Evolutionary conservation across 2,329 filamentous ascomycete species (phyloP).

Genomic region (Hymenoscyphus fraxineus): DNA sequence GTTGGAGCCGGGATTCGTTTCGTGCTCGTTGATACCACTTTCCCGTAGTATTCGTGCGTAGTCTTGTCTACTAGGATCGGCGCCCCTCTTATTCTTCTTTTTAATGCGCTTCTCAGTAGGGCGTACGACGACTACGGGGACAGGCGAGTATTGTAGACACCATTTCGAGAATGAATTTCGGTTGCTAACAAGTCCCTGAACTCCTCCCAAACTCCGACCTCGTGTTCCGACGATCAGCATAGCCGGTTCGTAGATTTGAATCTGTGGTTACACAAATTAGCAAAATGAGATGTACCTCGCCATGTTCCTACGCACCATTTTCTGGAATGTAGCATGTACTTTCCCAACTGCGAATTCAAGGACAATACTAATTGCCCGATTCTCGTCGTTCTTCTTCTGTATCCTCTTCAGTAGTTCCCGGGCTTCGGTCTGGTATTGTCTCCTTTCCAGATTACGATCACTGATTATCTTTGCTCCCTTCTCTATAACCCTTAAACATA

Average conservation of each 20-base stretch:
- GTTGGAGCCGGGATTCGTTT: conserved; percentile 29
- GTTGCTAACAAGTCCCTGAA: conserved; percentile 65
- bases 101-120: conserved; percentile 66
- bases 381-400: conserved; percentile 64
- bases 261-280: conserved; percentile 42
- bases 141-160: conserved; percentile 69
- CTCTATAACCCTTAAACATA: conserved; percentile 68
- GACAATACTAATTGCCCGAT: conserved; percentile 69
- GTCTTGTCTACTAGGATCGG: conserved; percentile 58
- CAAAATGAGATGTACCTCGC: background rate
- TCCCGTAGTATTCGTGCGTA: conserved; percentile 65
- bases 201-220: conserved; percentile 64
- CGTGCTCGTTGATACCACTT: conserved; percentile 40
- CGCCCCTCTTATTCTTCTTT: conserved; percentile 65
- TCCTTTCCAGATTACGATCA: conserved; percentile 54
- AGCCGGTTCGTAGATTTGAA: conserved; percentile 69
- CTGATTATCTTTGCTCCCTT: conserved; percentile 64
- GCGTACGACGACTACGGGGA: conserved; percentile 70
- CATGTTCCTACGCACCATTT: conserved; percentile 57
- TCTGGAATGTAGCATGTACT: conserved; percentile 67
- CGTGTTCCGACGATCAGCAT: conserved; percentile 69
- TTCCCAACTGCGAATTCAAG: conserved; percentile 70
- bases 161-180: conserved; percentile 64
- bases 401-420: conserved; percentile 61
- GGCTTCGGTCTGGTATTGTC: conserved; percentile 63